A percentile compares a stretch with the other conserved stretches of the same genome.
Conservation (phyloP, 306 rosid species). For the Bauhinia variegata region DNA sequence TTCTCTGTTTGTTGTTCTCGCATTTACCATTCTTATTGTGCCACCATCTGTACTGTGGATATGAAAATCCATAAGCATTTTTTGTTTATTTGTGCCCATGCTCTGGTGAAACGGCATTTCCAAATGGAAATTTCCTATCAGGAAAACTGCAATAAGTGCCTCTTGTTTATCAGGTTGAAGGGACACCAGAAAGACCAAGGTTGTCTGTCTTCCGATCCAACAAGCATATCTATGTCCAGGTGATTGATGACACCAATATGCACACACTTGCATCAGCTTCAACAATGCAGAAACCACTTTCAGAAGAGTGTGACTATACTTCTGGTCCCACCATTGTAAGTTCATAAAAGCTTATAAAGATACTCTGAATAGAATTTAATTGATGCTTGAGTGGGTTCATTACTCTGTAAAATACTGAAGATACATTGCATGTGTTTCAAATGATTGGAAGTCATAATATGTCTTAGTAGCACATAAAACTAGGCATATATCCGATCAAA, state of each 20-base stretch:
- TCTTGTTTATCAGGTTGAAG: slow-evolving; percentile 70
- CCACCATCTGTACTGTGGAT: background rate
- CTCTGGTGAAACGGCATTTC: background rate
- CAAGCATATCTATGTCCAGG: slow-evolving; percentile 91
- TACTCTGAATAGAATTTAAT: slow-evolving; percentile 1
- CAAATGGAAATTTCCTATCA: slow-evolving; percentile 18
- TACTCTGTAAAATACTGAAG: slow-evolving; percentile 15
- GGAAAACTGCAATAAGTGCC: slow-evolving; percentile 21
- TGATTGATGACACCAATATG: slow-evolving; percentile 92
- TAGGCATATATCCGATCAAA: background rate
- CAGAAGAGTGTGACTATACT: slow-evolving; percentile 71
- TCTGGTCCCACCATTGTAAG: slow-evolving; percentile 88
- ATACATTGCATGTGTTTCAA: background rate
- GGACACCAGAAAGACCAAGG: slow-evolving; percentile 94
- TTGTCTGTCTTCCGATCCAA: slow-evolving; percentile 88
- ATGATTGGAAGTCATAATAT: background rate
- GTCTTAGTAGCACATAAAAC: slow-evolving; percentile 7
- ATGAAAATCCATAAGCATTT: slow-evolving; percentile 3
- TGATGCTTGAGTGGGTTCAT: slow-evolving; percentile 11
- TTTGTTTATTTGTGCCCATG: background rate
- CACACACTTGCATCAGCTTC: slow-evolving; percentile 94
- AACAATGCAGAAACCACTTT: slow-evolving; percentile 76
- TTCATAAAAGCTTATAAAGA: slow-evolving; percentile 29
- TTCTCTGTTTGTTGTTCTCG: slow-evolving; percentile 3
- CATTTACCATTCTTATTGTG: slow-evolving; percentile 4